These are phyloP conservation scores for Fraxinus sp. DNA, from an alignment of 305 asterid species.

Conservation along the genomic window DNA sequence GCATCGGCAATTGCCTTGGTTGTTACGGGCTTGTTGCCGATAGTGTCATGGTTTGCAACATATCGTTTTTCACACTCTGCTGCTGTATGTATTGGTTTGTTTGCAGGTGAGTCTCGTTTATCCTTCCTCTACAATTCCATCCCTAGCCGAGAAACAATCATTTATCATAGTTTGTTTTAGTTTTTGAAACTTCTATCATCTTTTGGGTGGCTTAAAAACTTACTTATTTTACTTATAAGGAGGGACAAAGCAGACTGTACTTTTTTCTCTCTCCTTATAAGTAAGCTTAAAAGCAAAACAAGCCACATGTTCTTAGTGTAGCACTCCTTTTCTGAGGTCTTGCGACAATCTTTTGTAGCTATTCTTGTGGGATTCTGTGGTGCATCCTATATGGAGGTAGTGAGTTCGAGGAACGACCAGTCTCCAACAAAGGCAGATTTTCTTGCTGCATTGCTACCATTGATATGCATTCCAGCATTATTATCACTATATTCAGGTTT, in stretches of 20 bases:
- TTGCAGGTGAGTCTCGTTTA: constrained; percentile 58
- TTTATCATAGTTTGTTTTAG: background rate
- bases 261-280: background rate
- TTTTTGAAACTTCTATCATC: constrained; percentile 9
- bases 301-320: background rate
- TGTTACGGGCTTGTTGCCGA: constrained; percentile 88
- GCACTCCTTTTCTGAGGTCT: constrained; percentile 28
- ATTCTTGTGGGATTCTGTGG: constrained; percentile 91
- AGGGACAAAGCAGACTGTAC: background rate
- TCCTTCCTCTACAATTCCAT: constrained; percentile 7
- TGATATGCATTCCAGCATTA: constrained; percentile 91
- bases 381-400: constrained; percentile 77
- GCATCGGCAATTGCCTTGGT: constrained; percentile 84
- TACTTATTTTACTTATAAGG: background rate
- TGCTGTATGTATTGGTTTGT: constrained; percentile 80
- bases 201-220: background rate
- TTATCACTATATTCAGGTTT: constrained; percentile 82
- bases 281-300: background rate
- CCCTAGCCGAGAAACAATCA: background rate
- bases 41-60: constrained; percentile 96
- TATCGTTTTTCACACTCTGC: constrained; percentile 92
- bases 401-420: constrained; percentile 72
- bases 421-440: constrained; percentile 86
- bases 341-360: constrained; percentile 43
- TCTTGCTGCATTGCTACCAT: constrained; percentile 93